phyloP scores from a whole-genome alignment of 2,329 filamentous ascomycete genomes.

The Orbilia oligospora region DNA sequence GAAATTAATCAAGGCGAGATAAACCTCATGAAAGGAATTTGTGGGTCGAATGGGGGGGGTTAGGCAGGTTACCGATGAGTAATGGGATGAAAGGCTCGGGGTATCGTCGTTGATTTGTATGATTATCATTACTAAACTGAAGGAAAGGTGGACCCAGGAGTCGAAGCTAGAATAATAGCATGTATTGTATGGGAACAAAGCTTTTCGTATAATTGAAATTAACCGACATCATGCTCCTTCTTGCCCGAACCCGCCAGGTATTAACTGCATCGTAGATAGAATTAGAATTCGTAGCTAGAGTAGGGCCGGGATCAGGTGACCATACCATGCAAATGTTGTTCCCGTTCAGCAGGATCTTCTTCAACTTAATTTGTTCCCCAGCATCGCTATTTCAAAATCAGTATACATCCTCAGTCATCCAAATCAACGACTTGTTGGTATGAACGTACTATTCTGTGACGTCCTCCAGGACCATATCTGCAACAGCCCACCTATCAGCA shows the following conservation, averaged over 20 bases:
- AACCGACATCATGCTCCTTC: constrained; percentile 13
- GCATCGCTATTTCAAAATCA: constrained; percentile 76
- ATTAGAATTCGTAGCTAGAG: constrained; percentile 8
- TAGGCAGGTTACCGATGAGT: background rate
- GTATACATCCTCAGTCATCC: background rate
- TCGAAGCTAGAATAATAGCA: constrained; percentile 5
- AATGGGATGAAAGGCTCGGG: constrained; percentile 4
- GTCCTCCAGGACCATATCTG: constrained; percentile 98
- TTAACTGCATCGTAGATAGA: constrained; percentile 33
- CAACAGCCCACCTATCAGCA: constrained; percentile 3
- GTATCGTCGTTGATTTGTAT: constrained; percentile 38
- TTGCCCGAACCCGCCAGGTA: constrained; percentile 53
- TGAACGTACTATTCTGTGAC: constrained; percentile 87
- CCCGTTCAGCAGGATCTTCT: constrained; percentile 95
- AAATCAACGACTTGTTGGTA: background rate
- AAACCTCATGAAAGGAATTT: background rate
- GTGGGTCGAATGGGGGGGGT: background rate
- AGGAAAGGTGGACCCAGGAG: background rate
- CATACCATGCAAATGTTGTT: constrained; percentile 99
- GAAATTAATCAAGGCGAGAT: constrained; percentile 42
- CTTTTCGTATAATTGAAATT: background rate
- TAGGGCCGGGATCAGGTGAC: background rate
- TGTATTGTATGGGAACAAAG: background rate
- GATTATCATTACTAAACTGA: constrained; percentile 28
- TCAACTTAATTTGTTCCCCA: constrained; percentile 86